These are phyloP conservation scores for Clathrus columnatus DNA, from an alignment of 768 basidiomycete genomes.

Conservation along the genomic window DNA sequence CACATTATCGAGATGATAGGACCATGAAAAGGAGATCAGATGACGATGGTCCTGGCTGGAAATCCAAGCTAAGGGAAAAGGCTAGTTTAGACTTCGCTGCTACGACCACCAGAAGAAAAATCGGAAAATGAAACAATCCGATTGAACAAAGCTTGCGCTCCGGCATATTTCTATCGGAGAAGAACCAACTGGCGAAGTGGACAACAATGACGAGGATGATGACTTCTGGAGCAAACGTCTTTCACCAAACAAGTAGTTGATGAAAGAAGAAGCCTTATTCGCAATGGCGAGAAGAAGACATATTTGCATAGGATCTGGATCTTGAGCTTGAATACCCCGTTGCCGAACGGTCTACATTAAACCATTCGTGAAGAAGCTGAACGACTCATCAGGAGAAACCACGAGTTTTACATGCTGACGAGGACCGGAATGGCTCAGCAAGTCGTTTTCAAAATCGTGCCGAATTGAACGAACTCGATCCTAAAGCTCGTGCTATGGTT, in stretches of 20 bases:
- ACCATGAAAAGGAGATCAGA: constrained; percentile 40
- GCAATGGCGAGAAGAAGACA: constrained; percentile 78
- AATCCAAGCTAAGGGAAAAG: constrained; percentile 46
- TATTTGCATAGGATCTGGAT: constrained; percentile 72
- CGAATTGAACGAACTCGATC: constrained; percentile 75
- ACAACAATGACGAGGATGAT: constrained; percentile 42
- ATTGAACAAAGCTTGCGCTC: constrained; percentile 58
- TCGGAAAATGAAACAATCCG: constrained; percentile 86
- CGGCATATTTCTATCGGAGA: constrained; percentile 51
- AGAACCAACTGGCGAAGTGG: constrained; percentile 14
- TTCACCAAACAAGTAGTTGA: constrained; percentile 64
- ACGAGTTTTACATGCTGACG: constrained; percentile 84
- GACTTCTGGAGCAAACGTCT: constrained; percentile 61
- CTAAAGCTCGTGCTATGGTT: constrained; percentile 69
- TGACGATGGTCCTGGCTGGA: constrained; percentile 63
- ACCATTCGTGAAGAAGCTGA: constrained; percentile 39
- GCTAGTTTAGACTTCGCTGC: constrained; percentile 42
- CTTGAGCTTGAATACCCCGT: constrained; percentile 23
- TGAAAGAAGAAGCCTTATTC: constrained; percentile 41
- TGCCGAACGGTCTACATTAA: constrained; percentile 25
- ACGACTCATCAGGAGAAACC: constrained; percentile 42
- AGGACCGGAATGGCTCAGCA: constrained; percentile 89
- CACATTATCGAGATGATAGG: constrained; percentile 42
- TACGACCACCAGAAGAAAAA: constrained; percentile 36
- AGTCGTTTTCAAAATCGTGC: constrained; percentile 68